Evolutionary conservation across 2,329 filamentous ascomycete genomes (phyloP), one percentile per base, ranked within the genome.

Genomic region (Cladosporium sphaerospermum): DNA sequence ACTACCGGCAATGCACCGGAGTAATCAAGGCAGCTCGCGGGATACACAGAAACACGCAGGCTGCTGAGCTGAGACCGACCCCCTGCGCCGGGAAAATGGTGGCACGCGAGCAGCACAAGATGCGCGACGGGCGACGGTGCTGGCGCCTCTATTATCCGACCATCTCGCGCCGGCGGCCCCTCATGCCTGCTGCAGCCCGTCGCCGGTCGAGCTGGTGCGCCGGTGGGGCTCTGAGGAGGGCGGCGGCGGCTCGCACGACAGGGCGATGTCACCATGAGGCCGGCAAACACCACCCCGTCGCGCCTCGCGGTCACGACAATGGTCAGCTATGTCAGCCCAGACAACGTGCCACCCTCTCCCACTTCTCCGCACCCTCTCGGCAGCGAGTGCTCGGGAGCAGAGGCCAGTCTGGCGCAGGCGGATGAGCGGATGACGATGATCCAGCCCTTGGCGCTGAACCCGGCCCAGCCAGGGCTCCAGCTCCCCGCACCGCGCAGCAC

Each of bases 371-470:
- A 51, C 28, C 40, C 11, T 19, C 48, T 51, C 48, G 48, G 48
- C 48, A 44, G 42, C 40, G 42, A 51, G 32, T 39, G 36, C 8
- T 14, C 13, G 36, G 36, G 36, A 14, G 9, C n/a, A 39, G 36
- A 39, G 36, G 13, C n/a, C 18, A 16, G 36, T 43, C 23, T 39
- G 34, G 34, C 18, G 19, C 11, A 18, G 10, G 19, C 47, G 48
- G 48, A 31, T 44, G 48, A 51, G 14, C 48, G 48, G 48, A 51
- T 51, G 48, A 51, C 48, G 48, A 13, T 51, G 40, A 34, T 44
- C 13, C 13, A 31, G 40, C 48, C 31, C 48, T 51, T 51, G 48
- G 48, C 48, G 37, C 23, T 28, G 23, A 28, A 28, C 23, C 23
- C 23, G 23, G 23, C 23, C 23, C 34, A 37, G 34, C 34, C 34